Conservation (phyloP, 192 early-diverging fungal genomes). For the Coemansia sp. region DNA sequence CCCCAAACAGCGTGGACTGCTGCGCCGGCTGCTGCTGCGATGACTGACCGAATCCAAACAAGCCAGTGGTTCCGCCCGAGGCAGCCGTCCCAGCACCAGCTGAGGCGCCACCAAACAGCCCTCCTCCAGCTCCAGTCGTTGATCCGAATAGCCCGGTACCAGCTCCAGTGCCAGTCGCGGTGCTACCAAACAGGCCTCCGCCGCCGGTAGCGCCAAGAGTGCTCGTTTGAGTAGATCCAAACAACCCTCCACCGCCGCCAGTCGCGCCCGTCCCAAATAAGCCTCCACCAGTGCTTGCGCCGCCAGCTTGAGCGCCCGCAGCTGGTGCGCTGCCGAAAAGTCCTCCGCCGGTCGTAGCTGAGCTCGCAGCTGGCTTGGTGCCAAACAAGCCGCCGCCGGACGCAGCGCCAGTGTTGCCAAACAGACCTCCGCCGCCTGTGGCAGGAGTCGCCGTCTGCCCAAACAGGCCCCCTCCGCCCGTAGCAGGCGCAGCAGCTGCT, state of each 20-base stretch:
- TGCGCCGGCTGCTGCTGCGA: constrained; percentile 26
- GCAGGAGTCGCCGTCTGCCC: not conserved
- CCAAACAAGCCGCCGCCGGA: constrained; percentile 41
- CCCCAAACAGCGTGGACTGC: constrained; percentile 35
- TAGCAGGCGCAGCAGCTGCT: not conserved
- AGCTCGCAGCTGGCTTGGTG: not conserved
- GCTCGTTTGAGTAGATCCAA: constrained; percentile 18
- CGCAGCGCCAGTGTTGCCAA: constrained; percentile 14
- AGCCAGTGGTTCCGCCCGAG: constrained; percentile 3
- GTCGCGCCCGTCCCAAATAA: not conserved
- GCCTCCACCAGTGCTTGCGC: constrained; percentile 1
- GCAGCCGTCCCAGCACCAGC: not conserved
- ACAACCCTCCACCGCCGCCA: not conserved
- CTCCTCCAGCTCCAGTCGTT: not conserved
- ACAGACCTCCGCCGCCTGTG: constrained; percentile 8
- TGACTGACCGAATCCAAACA: constrained; percentile 14
- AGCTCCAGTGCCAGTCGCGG: constrained; percentile 8
- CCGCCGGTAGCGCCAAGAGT: constrained; percentile 18
- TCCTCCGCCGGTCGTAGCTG: constrained; percentile 6
- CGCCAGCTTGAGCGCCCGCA: constrained; percentile 9
- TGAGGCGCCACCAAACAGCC: constrained; percentile 1
- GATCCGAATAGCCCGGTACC: constrained; percentile 18
- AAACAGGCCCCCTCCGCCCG: constrained; percentile 10
- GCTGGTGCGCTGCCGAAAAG: constrained; percentile 15
- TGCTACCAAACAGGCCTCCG: constrained; percentile 14